Conservation (phyloP, 768 basidiomycete genomes). For the Rhizopogon sp. region DNA sequence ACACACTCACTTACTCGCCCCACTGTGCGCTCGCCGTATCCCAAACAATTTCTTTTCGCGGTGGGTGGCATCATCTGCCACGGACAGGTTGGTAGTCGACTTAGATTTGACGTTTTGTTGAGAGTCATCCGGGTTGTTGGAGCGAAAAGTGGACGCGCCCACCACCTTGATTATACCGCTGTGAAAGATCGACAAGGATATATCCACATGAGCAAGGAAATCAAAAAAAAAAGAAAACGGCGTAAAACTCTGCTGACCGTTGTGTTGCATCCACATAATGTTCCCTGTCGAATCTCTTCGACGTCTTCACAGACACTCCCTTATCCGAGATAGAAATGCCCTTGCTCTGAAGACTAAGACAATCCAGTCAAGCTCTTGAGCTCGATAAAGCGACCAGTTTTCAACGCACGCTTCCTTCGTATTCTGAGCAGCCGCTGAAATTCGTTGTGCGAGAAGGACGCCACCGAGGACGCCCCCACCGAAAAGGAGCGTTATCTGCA, state of each 20-base stretch:
- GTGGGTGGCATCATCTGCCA: background rate
- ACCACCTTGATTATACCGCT: constrained; percentile 54
- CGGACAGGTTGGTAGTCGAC: background rate
- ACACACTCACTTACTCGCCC: background rate
- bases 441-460: constrained; percentile 29
- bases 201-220: background rate
- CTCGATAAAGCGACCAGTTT: background rate
- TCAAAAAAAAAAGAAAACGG: background rate
- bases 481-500: constrained; percentile 44
- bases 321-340: constrained; percentile 54
- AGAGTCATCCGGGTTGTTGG: constrained; percentile 1
- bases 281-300: constrained; percentile 52
- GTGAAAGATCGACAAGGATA: background rate
- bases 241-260: constrained; percentile 35
- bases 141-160: constrained; percentile 38
- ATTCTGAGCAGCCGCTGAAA: constrained; percentile 39
- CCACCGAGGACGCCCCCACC: constrained; percentile 42
- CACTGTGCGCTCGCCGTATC: constrained; percentile 5
- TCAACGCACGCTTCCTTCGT: constrained; percentile 52
- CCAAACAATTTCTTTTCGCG: constrained; percentile 3
- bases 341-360: constrained; percentile 46
- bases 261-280: constrained; percentile 73
- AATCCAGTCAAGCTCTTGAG: background rate
- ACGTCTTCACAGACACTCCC: constrained; percentile 64
- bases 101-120: constrained; percentile 8